Percentiles rank a stretch among this genome's conserved stretches.
phyloP scores from a whole-genome alignment of 73 alveolate genomes.

The Halteria grandinella region DNA sequence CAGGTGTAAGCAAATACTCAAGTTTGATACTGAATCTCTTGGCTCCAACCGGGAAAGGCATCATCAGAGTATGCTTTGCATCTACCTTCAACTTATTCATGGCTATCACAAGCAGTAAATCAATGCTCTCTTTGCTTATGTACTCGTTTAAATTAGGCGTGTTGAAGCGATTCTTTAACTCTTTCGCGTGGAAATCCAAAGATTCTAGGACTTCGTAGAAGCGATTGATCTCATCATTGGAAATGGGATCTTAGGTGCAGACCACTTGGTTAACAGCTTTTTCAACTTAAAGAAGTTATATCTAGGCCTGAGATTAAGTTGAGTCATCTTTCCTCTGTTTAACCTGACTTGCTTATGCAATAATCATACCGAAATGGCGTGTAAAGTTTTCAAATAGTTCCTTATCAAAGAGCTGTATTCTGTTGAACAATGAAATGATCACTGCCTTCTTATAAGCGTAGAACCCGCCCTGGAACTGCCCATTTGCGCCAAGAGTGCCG shows the following conservation, averaged over 20 bases:
- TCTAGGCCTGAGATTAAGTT: too few relatives aligned
- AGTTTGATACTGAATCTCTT: slow-evolving; percentile 1
- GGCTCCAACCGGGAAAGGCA: neutral
- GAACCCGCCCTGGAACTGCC: too few relatives aligned
- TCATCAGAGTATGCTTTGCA: neutral
- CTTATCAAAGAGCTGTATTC: slow-evolving; percentile 6
- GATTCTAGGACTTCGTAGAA: neutral
- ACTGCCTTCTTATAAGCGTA: slow-evolving; percentile 6
- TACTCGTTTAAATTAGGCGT: too few relatives aligned
- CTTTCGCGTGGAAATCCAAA: slow-evolving; percentile 29
- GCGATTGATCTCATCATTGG: slow-evolving; percentile 18
- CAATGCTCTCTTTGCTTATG: neutral
- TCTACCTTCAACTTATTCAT: neutral
- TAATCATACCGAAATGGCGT: too few relatives aligned
- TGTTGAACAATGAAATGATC: neutral
- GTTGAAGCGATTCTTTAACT: neutral
- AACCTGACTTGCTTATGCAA: too few relatives aligned
- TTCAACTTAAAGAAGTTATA: too few relatives aligned
- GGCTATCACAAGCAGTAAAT: neutral
- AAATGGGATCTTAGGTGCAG: slow-evolving; percentile 10
- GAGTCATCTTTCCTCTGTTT: too few relatives aligned
- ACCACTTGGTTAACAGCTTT: too few relatives aligned
- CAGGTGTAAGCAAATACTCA: neutral
- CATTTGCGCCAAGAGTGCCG: too few relatives aligned
- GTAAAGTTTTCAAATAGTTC: neutral